These are phyloP conservation scores for Taphrina pruni DNA, from an alignment of 1,139 yeast genomes.

Conservation along the genomic window DNA sequence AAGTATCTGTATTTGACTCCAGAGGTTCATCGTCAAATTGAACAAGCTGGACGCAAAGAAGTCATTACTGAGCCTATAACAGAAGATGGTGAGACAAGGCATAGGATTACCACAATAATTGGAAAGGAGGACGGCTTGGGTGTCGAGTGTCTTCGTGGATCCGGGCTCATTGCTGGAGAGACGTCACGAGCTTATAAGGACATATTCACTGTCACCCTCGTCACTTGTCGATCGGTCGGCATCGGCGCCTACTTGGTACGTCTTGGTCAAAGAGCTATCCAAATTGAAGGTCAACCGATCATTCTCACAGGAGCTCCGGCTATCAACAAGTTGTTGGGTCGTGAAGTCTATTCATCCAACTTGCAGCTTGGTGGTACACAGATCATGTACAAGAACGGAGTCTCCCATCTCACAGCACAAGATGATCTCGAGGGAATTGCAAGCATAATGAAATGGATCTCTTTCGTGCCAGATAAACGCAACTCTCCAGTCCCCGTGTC, in stretches of 20 bases:
- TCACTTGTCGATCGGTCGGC: conserved; percentile 98
- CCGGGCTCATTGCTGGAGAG: conserved; percentile 98
- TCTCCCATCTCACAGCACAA: conserved; percentile 91
- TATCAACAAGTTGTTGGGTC: conserved; percentile 90
- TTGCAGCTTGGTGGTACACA: conserved; percentile 98
- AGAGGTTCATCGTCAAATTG: conserved; percentile 67
- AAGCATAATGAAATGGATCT: conserved; percentile 92
- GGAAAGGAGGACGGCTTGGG: conserved; percentile 97
- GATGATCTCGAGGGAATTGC: conserved; percentile 97
- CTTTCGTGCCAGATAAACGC: conserved; percentile 92
- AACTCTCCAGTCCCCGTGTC: conserved; percentile 89
- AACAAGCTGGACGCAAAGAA: conserved; percentile 63
- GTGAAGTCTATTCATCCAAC: conserved; percentile 95
- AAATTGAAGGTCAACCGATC: conserved; percentile 97
- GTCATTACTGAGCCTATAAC: conserved; percentile 80
- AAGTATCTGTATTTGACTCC: conserved; percentile 79
- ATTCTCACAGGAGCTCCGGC: conserved; percentile 99
- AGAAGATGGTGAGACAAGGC: conserved; percentile 82
- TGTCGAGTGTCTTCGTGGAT: conserved; percentile 96
- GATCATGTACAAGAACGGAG: conserved; percentile 98
- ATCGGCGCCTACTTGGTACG: conserved; percentile 98
- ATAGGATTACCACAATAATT: conserved; percentile 79
- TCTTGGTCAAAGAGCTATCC: conserved; percentile 97
- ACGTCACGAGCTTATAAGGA: conserved; percentile 97
- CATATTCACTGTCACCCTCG: conserved; percentile 92